phyloP scores from a whole-genome alignment of 352 stramenopile species.

The Paralagenidium karlingii region DNA sequence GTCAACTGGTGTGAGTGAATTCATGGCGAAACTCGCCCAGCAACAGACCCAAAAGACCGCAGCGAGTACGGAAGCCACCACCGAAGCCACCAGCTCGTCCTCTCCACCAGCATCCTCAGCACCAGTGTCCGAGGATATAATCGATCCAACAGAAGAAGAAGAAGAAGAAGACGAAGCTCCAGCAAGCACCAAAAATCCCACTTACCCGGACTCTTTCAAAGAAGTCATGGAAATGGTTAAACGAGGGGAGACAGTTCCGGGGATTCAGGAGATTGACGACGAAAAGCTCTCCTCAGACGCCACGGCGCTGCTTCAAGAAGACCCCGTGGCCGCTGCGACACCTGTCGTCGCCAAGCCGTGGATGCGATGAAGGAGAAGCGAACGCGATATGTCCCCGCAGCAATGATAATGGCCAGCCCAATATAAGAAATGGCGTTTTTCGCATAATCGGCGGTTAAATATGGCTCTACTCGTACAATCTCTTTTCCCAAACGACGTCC shows the following conservation, averaged over 20 bases:
- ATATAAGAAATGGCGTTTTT: too few relatives aligned
- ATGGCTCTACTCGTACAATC: too few relatives aligned
- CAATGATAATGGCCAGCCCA: too few relatives aligned
- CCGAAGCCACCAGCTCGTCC: background rate
- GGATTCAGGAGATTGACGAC: constrained; percentile 62
- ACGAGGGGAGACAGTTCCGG: constrained; percentile 53
- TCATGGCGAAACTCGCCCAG: constrained; percentile 39
- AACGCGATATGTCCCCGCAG: too few relatives aligned
- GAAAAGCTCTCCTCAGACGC: too few relatives aligned
- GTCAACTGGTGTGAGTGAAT: constrained; percentile 4
- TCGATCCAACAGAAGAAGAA: constrained; percentile 1
- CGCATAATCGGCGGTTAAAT: too few relatives aligned
- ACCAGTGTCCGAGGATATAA: background rate
- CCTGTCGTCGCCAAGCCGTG: too few relatives aligned
- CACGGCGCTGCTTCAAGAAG: too few relatives aligned
- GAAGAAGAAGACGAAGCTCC: constrained; percentile 18
- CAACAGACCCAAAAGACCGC: constrained; percentile 23
- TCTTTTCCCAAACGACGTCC: too few relatives aligned
- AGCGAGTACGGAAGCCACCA: constrained; percentile 8
- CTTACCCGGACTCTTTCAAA: constrained; percentile 56
- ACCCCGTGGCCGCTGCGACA: too few relatives aligned
- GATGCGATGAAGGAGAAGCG: too few relatives aligned
- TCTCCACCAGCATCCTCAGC: background rate
- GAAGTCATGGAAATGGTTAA: constrained; percentile 67
- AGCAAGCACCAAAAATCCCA: constrained; percentile 10